Evolutionary conservation across 768 basidiomycete species (phyloP), one percentile per base, ranked within the genome.

Genomic region (Neoboletus magnificus): DNA sequence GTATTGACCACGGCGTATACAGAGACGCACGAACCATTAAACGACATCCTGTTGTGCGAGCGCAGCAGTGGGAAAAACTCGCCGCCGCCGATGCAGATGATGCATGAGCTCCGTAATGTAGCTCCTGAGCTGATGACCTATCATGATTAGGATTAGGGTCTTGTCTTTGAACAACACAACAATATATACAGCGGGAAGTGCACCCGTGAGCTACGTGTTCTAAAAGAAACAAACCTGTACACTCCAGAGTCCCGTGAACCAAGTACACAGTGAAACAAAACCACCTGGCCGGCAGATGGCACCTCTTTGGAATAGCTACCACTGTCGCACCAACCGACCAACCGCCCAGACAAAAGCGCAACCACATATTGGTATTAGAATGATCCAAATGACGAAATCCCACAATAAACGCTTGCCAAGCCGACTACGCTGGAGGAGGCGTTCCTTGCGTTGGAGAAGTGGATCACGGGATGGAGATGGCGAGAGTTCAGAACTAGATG

Each of bases 371-470:
- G 85, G 85, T 20, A 87, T 63, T 18, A 91, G 76, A 12, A 89
- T 72, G n/a, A 84, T 58, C 84, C 91, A 93, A 23, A 89, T 85
- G 16, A 86, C 84, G n/a, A 90, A 65, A 69, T 95, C 91, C 89
- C 92, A 94, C 16, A 86, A 69, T 37, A 96, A 73, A 30, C 94
- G 79, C 61, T 82, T 82, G 37, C 83, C 82, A 42, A 86, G 78
- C 62, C 93, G 82, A 44, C 80, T 78, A 52, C 82, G 82, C 72
- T 97, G 94, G 56, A 98, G 73, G 40, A 85, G 84, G 44, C 83
- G 77, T 71, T 98, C 94, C 74, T 98, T 98, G 57, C 89, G 79
- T 62, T 89, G 84, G 32, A 98, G 74, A 22, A 98, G 82, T 54
- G 89, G 85, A 65, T 91, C 88, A 20, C 76, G 71, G 15, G 76